phyloP scores from a whole-genome alignment of 169 alveolate species.

The Prorocentrum cordatum region DNA sequence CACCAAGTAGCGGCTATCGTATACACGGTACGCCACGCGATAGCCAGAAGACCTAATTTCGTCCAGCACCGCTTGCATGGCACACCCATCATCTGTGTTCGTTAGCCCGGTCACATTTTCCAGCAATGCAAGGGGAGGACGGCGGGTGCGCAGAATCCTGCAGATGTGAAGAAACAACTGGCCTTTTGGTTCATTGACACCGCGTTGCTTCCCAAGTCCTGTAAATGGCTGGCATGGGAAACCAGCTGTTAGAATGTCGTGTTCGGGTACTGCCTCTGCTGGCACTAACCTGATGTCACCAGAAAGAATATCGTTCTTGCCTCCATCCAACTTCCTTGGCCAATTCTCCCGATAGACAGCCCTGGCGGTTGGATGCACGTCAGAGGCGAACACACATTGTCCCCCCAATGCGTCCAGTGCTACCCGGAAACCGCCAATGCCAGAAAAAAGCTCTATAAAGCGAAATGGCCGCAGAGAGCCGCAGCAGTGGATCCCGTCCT shows the following conservation, averaged over 20 bases:
- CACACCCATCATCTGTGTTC: not conserved
- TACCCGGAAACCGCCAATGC: not conserved
- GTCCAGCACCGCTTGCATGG: not conserved
- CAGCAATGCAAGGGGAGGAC: not conserved
- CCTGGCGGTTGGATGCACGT: not conserved
- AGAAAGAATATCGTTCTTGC: not conserved
- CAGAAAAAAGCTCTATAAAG: not conserved
- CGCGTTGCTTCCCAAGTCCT: not conserved
- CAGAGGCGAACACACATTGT: not conserved
- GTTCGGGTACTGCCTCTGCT: not conserved
- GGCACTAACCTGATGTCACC: not conserved
- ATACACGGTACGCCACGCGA: not conserved
- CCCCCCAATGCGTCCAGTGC: slow-evolving; percentile 1
- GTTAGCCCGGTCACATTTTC: not conserved
- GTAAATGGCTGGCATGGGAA: slow-evolving; percentile 1
- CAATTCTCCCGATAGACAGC: not conserved
- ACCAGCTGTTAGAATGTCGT: not conserved
- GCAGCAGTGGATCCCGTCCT: no score
- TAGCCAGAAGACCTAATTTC: not conserved
- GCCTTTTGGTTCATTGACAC: not conserved
- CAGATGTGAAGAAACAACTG: not conserved
- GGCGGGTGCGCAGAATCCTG: not conserved
- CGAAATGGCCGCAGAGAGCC: not conserved
- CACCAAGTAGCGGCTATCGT: not conserved
- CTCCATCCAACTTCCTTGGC: not conserved